Conservation (phyloP, 2,329 filamentous ascomycete species). For the Epichloe baconii region DNA sequence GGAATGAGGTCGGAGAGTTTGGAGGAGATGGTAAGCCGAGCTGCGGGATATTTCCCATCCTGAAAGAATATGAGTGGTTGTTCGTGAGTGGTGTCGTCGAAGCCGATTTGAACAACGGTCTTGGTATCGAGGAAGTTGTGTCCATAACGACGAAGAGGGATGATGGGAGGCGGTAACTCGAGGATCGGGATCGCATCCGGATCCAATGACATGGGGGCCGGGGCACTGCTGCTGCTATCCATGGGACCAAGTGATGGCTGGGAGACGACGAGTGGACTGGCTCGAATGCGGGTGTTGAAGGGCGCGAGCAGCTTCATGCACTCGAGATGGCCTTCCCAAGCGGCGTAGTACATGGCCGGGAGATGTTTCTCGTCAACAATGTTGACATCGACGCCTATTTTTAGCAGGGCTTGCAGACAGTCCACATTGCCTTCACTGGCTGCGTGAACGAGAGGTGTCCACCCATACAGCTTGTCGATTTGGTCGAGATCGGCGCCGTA, state of each 20-base stretch:
- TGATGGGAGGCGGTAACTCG: slow-evolving; percentile 87
- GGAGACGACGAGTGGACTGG: slow-evolving; percentile 30
- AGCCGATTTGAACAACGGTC: slow-evolving; percentile 85
- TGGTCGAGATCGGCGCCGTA: slow-evolving; percentile 88
- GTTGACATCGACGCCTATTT: slow-evolving; percentile 63
- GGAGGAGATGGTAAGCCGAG: slow-evolving; percentile 88
- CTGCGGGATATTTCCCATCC: slow-evolving; percentile 89
- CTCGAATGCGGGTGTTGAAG: slow-evolving; percentile 30
- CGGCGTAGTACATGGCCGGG: slow-evolving; percentile 94
- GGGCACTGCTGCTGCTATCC: slow-evolving; percentile 35
- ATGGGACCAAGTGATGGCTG: slow-evolving; percentile 31
- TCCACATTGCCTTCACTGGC: slow-evolving; percentile 91
- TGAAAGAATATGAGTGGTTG: slow-evolving; percentile 89
- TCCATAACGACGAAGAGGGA: slow-evolving; percentile 84
- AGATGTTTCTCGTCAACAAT: slow-evolving; percentile 85
- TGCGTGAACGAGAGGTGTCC: slow-evolving; percentile 93
- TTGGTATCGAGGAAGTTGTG: slow-evolving; percentile 98
- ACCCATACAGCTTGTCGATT: slow-evolving; percentile 89
- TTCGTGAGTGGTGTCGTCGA: slow-evolving; percentile 61
- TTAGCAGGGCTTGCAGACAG: slow-evolving; percentile 69
- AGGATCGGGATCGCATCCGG: slow-evolving; percentile 83
- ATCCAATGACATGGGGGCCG: slow-evolving; percentile 55
- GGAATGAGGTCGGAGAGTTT: slow-evolving; percentile 94
- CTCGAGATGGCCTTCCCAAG: slow-evolving; percentile 91
- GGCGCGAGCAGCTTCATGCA: slow-evolving; percentile 82